Conservation (phyloP, 2,329 filamentous ascomycete species). For the Microdochium nivale region DNA sequence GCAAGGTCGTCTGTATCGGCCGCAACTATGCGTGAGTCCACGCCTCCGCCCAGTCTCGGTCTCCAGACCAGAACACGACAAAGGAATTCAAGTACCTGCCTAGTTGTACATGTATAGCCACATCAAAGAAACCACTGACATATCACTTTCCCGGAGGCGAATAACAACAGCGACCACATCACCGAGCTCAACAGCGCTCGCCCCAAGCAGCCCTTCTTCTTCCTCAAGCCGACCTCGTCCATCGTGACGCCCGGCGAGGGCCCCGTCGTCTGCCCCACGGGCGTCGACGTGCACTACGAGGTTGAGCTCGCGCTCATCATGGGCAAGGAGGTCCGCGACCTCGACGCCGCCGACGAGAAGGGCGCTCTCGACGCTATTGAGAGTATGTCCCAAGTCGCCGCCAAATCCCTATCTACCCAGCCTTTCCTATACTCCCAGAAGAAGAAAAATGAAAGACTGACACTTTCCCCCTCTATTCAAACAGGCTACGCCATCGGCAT, state of each 20-base stretch:
- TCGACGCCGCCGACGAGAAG: constrained; percentile 64
- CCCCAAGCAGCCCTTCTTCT: constrained; percentile 97
- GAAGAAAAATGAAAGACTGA: too few relatives aligned
- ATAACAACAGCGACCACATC: constrained; percentile 69
- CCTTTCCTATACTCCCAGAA: too few relatives aligned
- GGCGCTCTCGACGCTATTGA: constrained; percentile 76
- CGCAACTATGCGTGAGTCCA: constrained; percentile 88
- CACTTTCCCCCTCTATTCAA: too few relatives aligned
- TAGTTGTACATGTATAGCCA: neutral
- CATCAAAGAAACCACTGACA: neutral
- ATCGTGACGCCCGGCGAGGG: constrained; percentile 74
- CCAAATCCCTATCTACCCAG: neutral
- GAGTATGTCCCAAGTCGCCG: constrained; percentile 48
- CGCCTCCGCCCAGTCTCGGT: too few relatives aligned
- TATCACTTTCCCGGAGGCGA: neutral
- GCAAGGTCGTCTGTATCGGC: constrained; percentile 86
- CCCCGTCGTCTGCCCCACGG: constrained; percentile 71
- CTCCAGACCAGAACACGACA: too few relatives aligned
- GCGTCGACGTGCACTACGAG: constrained; percentile 86
- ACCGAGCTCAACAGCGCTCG: constrained; percentile 79
- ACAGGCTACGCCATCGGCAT: constrained; percentile 82
- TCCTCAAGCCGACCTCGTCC: constrained; percentile 86
- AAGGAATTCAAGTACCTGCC: too few relatives aligned
- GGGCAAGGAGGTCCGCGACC: constrained; percentile 68
- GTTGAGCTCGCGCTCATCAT: constrained; percentile 89